Evolutionary conservation across 345 rosid species (phyloP), one percentile per base, ranked within the genome.

Genomic region (Rhizophora apiculata): DNA sequence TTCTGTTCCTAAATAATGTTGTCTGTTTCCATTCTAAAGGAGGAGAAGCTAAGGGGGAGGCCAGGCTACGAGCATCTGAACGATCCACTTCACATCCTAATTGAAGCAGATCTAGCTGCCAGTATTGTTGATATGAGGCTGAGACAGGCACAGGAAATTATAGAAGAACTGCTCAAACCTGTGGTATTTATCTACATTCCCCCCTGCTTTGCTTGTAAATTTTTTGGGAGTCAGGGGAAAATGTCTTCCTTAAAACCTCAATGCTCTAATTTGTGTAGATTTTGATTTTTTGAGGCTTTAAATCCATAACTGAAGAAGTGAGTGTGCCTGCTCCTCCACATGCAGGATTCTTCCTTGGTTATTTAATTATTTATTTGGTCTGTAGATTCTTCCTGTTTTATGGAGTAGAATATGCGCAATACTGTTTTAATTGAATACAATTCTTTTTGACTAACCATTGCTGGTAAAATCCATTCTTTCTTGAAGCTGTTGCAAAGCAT

Each of bases 101-200:
- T 82, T 6, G 86, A 82, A 62, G 83, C 86, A 36, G 86, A 82
- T 61, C 73, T 82, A 32, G 83, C 86, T 59, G 86, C 86, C 56
- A 82, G 77, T 61, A 67, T 82, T 22, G 83, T 82, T 54, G 86
- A 82, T 39, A 62, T 82, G 34, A 77, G 81, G 73, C 73, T 82
- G 70, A 68, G 86, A 66, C 86, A 82, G 71, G 86, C 86, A 2
- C 83, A 79, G 36, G 86, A 79, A 80, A 82, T 82, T 46, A 91
- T 94, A 18, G 97, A 87, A 82, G 98, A 92, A 80, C 84, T 92
- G 68, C 97, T 93, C 66, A 90, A 88, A 67, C 98, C 96, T 62
- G 96, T 93, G 96, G 98, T 90, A 78, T 57, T 79, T 75, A 62
- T 52, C 79, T 21, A 26, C 57, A 48, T 67, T 73, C 69, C 77